phyloP scores from a whole-genome alignment of 2,329 filamentous ascomycete genomes.

The Verruconis gallopava region DNA sequence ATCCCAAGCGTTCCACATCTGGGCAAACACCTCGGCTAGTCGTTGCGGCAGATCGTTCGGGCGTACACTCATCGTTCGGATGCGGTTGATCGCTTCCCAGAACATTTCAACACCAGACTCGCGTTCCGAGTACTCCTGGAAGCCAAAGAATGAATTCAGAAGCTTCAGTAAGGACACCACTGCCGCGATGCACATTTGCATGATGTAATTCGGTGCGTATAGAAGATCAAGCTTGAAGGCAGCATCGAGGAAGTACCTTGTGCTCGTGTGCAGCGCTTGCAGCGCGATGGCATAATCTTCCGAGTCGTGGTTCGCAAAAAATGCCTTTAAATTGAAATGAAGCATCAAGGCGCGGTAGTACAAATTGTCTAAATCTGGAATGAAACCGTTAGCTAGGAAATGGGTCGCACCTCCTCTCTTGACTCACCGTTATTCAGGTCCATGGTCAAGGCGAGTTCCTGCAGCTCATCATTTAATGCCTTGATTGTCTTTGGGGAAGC shows the following conservation, averaged over 20 bases:
- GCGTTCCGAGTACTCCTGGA: constrained; percentile 49
- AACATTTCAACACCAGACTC: constrained; percentile 56
- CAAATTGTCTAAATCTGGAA: constrained; percentile 30
- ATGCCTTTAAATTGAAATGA: constrained; percentile 64
- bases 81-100: constrained; percentile 54
- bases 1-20: constrained; percentile 57
- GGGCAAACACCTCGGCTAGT: constrained; percentile 71
- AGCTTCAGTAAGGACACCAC: constrained; percentile 65
- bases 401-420: no score
- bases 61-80: constrained; percentile 60
- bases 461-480: neutral
- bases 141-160: constrained; percentile 62
- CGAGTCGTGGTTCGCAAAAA: constrained; percentile 65
- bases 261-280: constrained; percentile 61
- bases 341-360: constrained; percentile 61
- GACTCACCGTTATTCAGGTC: constrained; percentile 6
- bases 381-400: no score
- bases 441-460: neutral
- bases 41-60: constrained; percentile 70
- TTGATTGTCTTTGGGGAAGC: constrained; percentile 48
- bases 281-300: constrained; percentile 62
- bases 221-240: constrained; percentile 39
- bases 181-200: constrained; percentile 75
- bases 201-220: constrained; percentile 62
- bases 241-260: constrained; percentile 53